Conservation (phyloP, 495 filamentous ascomycete genomes). For the Lepidopterella palustris region DNA sequence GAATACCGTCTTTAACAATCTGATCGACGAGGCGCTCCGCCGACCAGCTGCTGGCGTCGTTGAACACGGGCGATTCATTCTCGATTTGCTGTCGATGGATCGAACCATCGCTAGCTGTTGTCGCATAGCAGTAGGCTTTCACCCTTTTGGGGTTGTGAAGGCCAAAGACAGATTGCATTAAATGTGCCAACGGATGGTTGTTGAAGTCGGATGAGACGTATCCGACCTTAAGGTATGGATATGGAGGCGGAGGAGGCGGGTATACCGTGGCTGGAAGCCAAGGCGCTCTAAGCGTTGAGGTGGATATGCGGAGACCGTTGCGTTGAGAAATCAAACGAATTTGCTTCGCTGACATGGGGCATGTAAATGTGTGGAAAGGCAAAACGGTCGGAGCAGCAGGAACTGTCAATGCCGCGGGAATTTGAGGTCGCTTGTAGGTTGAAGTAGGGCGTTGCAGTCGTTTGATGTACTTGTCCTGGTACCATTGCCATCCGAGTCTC, state of each 20-base stretch:
- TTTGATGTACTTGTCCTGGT: slow-evolving; percentile 71
- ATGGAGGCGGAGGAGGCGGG: slow-evolving; percentile 73
- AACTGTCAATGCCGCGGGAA: slow-evolving; percentile 68
- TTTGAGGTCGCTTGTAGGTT: slow-evolving; percentile 65
- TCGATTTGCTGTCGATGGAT: slow-evolving; percentile 92
- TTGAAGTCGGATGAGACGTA: slow-evolving; percentile 99
- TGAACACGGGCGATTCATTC: slow-evolving; percentile 84
- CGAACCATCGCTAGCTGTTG: slow-evolving; percentile 85
- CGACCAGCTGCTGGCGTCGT: slow-evolving; percentile 81
- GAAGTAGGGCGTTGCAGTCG: slow-evolving; percentile 49
- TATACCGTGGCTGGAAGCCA: slow-evolving; percentile 84
- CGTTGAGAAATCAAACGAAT: slow-evolving; percentile 93
- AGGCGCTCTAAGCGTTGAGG: slow-evolving; percentile 71
- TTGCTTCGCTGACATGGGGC: slow-evolving; percentile 85
- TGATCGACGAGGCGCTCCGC: slow-evolving; percentile 80
- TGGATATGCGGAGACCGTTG: slow-evolving; percentile 89
- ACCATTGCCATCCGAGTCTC: slow-evolving; percentile 76
- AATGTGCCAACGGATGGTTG: slow-evolving; percentile 91
- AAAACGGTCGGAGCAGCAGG: slow-evolving; percentile 91
- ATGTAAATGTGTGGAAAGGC: slow-evolving; percentile 99
- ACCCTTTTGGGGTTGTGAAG: slow-evolving; percentile 68
- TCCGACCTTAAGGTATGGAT: slow-evolving; percentile 77
- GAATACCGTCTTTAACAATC: slow-evolving; percentile 88
- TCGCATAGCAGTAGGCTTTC: slow-evolving; percentile 94
- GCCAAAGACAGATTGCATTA: slow-evolving; percentile 99